A percentile compares a stretch with the other conserved stretches of the same genome.
Evolutionary conservation across 208 protist species (phyloP).

Genomic region (Herpetomonas tarakana): DNA sequence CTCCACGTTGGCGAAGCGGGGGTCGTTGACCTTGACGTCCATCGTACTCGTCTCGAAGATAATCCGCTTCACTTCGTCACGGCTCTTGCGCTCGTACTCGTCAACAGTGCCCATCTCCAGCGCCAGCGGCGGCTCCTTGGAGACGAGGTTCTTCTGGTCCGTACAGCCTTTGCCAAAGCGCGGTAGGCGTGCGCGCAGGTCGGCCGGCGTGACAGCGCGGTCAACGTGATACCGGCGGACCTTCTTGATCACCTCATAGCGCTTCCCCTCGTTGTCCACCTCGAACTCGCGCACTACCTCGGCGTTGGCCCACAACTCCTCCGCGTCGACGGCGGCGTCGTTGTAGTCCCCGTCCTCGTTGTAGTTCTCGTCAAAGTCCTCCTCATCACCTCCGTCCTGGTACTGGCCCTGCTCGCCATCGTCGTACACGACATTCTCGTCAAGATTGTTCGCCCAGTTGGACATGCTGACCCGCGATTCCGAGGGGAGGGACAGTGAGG

Average conservation of each 20-base stretch:
- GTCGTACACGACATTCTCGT: constrained; percentile 45
- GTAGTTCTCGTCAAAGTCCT: constrained; percentile 23
- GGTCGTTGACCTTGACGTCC: constrained; percentile 59
- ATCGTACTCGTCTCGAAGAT: constrained; percentile 56
- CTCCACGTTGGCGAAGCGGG: constrained; percentile 37
- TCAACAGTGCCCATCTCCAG: constrained; percentile 79
- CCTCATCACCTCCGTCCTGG: constrained; percentile 25
- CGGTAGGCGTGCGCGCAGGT: constrained; percentile 48
- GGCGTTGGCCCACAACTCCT: constrained; percentile 61
- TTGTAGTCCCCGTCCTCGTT: constrained; percentile 17
- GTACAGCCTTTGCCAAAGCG: constrained; percentile 51
- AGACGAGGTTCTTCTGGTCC: constrained; percentile 36
- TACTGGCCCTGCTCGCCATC: constrained; percentile 27
- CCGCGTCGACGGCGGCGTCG: constrained; percentile 11
- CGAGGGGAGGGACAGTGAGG: constrained; percentile 4
- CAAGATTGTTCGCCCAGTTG: constrained; percentile 50
- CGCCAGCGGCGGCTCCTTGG: constrained; percentile 60
- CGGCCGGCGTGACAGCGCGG: constrained; percentile 37
- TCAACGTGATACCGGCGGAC: constrained; percentile 59
- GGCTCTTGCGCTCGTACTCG: constrained; percentile 64
- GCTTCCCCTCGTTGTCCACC: constrained; percentile 52
- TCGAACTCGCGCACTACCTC: constrained; percentile 38
- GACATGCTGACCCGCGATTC: constrained; percentile 20
- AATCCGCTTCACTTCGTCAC: constrained; percentile 70
- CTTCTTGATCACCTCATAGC: constrained; percentile 66